Base-by-base conservation (phyloP, 2,329 filamentous ascomycete genomes). In the Ophiocordyceps camponoti-leonardi region DNA sequence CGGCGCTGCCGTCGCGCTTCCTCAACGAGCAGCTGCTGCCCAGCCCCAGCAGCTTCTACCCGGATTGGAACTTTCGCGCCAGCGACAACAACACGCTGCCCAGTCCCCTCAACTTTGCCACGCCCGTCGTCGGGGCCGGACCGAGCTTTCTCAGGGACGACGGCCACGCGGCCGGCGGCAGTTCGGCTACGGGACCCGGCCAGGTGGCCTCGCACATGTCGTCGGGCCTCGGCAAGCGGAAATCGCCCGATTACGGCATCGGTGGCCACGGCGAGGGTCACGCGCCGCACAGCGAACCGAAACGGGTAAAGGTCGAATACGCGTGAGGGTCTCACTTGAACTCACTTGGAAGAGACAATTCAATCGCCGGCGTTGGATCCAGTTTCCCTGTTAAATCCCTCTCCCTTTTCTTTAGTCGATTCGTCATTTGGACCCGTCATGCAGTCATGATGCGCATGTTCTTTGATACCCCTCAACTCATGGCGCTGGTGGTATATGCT, bases 61-160 rank as follows among this genome's bases (percentile, higher is more conserved):
- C 83, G 0, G 87, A 94, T 50, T 95, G 88, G 88, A 81, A 83
- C 52, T 87, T 85, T 60, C 58, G 79, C 60, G 60, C 77, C 60
- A 61, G 69, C 47, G 84, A 92, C 52, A 83, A 74, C 59, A 94
- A 92, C 55, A 92, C 93, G 52, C 70, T 96, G 43, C 88, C 88
- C 0, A 95, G 87, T 59, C 92, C 92, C 11, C 67, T 96, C 51
- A 94, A 88, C 49, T 95, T 95, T 62, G 83, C 86, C 31, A 96
- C 92, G 1, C 92, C 92, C 0, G 67, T 80, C 2, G 71, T 72
- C 2, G 73, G 69, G 2, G 72, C 69, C 1, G 77, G 77, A 2
- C 77, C 77, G 3, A 79, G 75, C 47, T 81, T 81, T 52, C 53
- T 81, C 45, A 65, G 75, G 47, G 76, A 81, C 19, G 77, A 80